These are phyloP conservation scores for Populus hybrid DNA, from an alignment of 441 rosid species.

Conservation along the genomic window DNA sequence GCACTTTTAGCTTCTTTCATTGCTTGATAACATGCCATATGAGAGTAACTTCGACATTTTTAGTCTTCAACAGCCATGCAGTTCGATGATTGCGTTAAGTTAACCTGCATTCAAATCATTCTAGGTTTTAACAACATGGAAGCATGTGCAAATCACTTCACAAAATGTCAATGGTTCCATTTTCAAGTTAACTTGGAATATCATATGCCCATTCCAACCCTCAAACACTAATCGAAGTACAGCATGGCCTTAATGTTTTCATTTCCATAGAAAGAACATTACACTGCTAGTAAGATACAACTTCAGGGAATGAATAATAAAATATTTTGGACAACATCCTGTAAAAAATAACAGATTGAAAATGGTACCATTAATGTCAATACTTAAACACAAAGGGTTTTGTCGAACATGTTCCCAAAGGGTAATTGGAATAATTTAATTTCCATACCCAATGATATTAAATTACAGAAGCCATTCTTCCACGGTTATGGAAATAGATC, in stretches of 20 bases:
- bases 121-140: background rate
- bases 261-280: background rate
- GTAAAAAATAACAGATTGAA: too few species aligned
- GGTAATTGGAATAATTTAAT: too few species aligned
- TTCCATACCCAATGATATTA: too few species aligned
- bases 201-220: background rate
- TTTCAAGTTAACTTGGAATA: background rate
- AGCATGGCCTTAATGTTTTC: background rate
- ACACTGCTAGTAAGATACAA: background rate
- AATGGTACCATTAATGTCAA: too few species aligned
- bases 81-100: background rate
- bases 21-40: background rate
- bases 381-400: too few species aligned
- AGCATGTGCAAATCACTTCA: background rate
- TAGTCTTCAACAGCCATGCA: background rate
- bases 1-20: background rate
- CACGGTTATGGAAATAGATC: too few species aligned
- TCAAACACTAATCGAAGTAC: background rate
- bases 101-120: constrained; percentile 2
- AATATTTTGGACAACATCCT: too few species aligned
- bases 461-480: too few species aligned
- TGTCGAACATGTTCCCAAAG: too few species aligned
- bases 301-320: too few species aligned
- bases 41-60: background rate
- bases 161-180: background rate